phyloP scores from a whole-genome alignment of 2,329 filamentous ascomycete species.

The Amauroascus verrucosus region DNA sequence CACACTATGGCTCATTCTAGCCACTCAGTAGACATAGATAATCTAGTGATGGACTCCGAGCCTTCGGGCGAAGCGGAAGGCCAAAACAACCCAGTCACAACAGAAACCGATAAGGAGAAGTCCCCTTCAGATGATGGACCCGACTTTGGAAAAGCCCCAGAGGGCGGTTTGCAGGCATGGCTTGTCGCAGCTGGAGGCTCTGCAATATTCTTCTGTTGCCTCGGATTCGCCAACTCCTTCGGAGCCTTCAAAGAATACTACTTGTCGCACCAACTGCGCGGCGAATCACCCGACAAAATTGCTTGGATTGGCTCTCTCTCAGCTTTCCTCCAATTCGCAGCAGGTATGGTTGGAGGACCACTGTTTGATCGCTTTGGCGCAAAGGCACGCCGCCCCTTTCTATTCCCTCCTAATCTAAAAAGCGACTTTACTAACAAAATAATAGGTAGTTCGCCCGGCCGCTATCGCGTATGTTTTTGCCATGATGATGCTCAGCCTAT shows the following conservation, averaged over 20 bases:
- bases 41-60: too few relatives aligned
- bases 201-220: conserved; percentile 8
- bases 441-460: conserved; percentile 16
- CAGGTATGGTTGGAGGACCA: conserved; percentile 19
- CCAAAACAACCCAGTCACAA: too few relatives aligned
- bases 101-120: too few relatives aligned
- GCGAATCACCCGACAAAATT: conserved; percentile 38
- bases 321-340: conserved; percentile 40
- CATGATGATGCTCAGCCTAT: conserved; percentile 54
- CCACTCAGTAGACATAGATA: too few relatives aligned
- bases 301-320: conserved; percentile 45
- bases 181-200: conserved; percentile 9
- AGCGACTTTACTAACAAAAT: too few relatives aligned
- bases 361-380: conserved; percentile 21
- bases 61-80: too few relatives aligned
- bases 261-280: background rate
- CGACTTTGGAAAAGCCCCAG: conserved; percentile 2
- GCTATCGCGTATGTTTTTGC: conserved; percentile 42
- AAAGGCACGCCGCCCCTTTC: conserved; percentile 17
- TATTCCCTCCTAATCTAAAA: too few relatives aligned
- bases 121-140: too few relatives aligned
- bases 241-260: conserved; percentile 6
- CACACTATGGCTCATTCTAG: too few relatives aligned
- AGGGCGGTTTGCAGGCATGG: conserved; percentile 11
- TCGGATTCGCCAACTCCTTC: conserved; percentile 12